phyloP scores from a whole-genome alignment of 1,139 yeast genomes.

The Debaryomyces singareniensis region DNA sequence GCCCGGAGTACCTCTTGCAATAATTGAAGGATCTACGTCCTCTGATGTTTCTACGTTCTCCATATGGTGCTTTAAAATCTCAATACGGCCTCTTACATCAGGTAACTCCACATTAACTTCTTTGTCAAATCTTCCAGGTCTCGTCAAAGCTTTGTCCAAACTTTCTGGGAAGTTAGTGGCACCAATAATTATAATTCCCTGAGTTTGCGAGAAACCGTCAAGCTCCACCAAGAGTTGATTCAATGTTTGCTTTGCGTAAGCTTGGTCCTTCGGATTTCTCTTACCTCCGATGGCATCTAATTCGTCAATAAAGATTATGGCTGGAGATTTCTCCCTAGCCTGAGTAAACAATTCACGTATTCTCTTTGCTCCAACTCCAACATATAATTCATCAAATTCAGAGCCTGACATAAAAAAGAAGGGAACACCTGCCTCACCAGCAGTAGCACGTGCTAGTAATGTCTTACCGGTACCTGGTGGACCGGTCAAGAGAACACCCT shows the following conservation, averaged over 20 bases:
- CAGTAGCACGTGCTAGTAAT: slow-evolving; percentile 93
- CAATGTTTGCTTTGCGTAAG: slow-evolving; percentile 93
- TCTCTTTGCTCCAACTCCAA: slow-evolving; percentile 98
- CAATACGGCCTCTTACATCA: slow-evolving; percentile 95
- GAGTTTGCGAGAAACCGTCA: slow-evolving; percentile 91
- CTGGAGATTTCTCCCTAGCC: slow-evolving; percentile 94
- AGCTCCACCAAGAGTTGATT: slow-evolving; percentile 93
- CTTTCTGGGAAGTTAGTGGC: slow-evolving; percentile 98
- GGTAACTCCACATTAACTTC: slow-evolving; percentile 94
- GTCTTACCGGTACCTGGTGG: slow-evolving; percentile 99
- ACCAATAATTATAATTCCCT: slow-evolving; percentile 92
- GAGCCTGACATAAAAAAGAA: slow-evolving; percentile 98
- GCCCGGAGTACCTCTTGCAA: slow-evolving; percentile 98
- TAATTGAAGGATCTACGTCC: slow-evolving; percentile 78
- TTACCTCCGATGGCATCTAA: slow-evolving; percentile 98
- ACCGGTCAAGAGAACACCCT: slow-evolving; percentile 93
- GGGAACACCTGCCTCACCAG: slow-evolving; percentile 99
- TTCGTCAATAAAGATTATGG: slow-evolving; percentile 93
- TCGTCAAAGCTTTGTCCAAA: slow-evolving; percentile 90
- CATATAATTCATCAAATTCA: slow-evolving; percentile 95
- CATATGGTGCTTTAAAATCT: slow-evolving; percentile 88
- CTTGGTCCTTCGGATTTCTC: slow-evolving; percentile 95
- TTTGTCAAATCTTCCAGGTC: slow-evolving; percentile 98
- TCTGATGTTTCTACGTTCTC: slow-evolving; percentile 80
- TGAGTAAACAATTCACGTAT: slow-evolving; percentile 89